Conservation (phyloP, 805 yeast species). For the Kazachstania martiniae region DNA sequence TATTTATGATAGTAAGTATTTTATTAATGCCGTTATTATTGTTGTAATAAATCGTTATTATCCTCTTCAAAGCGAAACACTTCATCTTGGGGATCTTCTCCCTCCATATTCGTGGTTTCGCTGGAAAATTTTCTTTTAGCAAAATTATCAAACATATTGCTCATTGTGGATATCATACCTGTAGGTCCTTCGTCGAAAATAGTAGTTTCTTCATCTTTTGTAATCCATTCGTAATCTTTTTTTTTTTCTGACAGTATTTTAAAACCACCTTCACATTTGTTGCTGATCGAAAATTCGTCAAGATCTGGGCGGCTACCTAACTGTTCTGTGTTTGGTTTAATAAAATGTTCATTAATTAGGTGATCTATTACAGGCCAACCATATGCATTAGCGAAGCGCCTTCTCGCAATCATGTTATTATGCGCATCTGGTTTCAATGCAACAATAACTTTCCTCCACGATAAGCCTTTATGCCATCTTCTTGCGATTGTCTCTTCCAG, state of each 20-base stretch:
- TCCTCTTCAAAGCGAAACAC: conserved; percentile 4
- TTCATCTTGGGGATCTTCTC: conserved; percentile 6
- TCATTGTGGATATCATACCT: conserved; percentile 54
- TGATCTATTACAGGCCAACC: conserved; percentile 76
- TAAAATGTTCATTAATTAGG: conserved; percentile 50
- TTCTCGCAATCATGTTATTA: conserved; percentile 79
- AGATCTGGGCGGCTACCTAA: no score
- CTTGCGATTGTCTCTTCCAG: conserved; percentile 83
- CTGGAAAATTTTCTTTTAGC: conserved; percentile 19
- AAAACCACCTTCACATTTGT: background rate
- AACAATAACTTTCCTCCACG: conserved; percentile 88
- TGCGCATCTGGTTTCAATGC: conserved; percentile 87
- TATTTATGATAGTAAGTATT: background rate
- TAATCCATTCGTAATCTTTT: conserved; percentile 37
- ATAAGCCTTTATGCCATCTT: conserved; percentile 70
- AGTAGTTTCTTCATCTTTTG: conserved; percentile 24
- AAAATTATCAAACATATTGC: conserved; percentile 44
- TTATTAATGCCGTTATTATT: background rate
- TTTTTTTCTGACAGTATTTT: background rate
- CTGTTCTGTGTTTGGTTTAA: background rate
- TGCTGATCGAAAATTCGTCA: no score
- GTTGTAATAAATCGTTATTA: conserved; percentile 5
- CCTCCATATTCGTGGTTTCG: no score
- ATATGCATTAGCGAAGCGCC: conserved; percentile 77
- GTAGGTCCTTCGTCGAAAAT: conserved; percentile 55